A percentile compares a stretch with the other conserved stretches of the same genome.
These are phyloP conservation scores for Fusarium humuli DNA, from an alignment of 2,329 filamentous ascomycete genomes.

Conservation along the genomic window DNA sequence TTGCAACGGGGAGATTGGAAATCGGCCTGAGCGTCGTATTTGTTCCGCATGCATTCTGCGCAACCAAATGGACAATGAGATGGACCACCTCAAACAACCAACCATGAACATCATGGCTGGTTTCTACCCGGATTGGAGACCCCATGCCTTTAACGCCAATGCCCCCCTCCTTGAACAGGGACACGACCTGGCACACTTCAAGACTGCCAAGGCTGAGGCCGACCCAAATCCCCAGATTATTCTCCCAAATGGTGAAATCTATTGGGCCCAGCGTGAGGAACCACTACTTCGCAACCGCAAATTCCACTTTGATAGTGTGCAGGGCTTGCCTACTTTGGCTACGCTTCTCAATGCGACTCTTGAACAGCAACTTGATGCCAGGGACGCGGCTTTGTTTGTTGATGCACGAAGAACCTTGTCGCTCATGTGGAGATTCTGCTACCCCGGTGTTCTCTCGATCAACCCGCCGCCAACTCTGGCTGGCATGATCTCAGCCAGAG, in stretches of 20 bases:
- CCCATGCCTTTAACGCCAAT: constrained; percentile 46
- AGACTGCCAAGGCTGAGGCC: constrained; percentile 26
- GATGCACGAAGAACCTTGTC: constrained; percentile 37
- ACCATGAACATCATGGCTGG: constrained; percentile 30
- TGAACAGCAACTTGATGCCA: not conserved
- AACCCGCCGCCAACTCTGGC: not conserved
- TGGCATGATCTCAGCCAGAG: not conserved
- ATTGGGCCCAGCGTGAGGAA: not conserved
- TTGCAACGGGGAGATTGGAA: not conserved
- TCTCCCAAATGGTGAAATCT: constrained; percentile 24
- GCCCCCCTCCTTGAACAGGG: constrained; percentile 46
- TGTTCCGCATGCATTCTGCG: constrained; percentile 51
- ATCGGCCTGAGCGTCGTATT: constrained; percentile 26
- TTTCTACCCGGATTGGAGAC: constrained; percentile 48
- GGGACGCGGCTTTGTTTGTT: constrained; percentile 18
- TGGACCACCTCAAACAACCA: constrained; percentile 45
- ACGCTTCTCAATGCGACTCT: constrained; percentile 9
- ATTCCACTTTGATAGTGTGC: constrained; percentile 46
- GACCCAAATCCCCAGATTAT: not conserved
- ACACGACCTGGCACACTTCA: constrained; percentile 37
- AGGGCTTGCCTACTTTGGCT: constrained; percentile 45
- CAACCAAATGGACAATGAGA: constrained; percentile 46
- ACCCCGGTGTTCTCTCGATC: not conserved
- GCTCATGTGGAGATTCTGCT: constrained; percentile 10
- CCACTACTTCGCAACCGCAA: constrained; percentile 47